phyloP scores from a whole-genome alignment of 2,329 filamentous ascomycete genomes.

The Lasiodiplodia hormozganensis region DNA sequence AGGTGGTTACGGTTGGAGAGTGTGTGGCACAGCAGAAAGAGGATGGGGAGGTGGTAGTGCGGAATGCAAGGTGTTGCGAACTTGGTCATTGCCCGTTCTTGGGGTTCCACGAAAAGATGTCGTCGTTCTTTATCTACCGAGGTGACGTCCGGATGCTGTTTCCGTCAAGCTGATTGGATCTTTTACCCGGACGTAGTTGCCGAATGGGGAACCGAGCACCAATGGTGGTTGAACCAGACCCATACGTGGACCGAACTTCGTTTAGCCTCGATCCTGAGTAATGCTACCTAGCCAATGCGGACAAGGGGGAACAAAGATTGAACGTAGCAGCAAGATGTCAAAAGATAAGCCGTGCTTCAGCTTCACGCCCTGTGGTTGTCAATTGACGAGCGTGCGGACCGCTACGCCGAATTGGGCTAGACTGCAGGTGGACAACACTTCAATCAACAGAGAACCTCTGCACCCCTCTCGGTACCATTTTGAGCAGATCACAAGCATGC shows the following conservation, averaged over 20 bases:
- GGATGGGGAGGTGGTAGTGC: background rate
- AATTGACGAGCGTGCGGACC: background rate
- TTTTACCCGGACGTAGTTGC: background rate
- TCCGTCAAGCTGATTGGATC: background rate
- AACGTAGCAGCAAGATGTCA: background rate
- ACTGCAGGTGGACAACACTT: background rate
- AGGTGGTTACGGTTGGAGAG: background rate
- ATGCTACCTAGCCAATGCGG: background rate
- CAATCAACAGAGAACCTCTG: too few relatives aligned
- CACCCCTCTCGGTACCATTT: too few relatives aligned
- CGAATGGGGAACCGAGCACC: background rate
- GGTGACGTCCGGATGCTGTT: too few relatives aligned
- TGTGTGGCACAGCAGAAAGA: background rate
- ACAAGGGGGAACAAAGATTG: too few relatives aligned
- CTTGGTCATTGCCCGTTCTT: background rate
- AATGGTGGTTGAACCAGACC: background rate
- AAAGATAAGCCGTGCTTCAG: background rate
- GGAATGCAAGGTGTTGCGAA: background rate
- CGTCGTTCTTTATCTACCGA: too few relatives aligned
- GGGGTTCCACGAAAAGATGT: background rate
- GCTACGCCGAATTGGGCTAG: background rate
- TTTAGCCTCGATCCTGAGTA: background rate
- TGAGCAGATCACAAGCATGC: too few relatives aligned
- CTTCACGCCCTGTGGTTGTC: background rate
- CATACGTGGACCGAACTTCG: background rate